Evolutionary conservation across 208 protist genomes (phyloP).

Genomic region (Leishmania major): DNA sequence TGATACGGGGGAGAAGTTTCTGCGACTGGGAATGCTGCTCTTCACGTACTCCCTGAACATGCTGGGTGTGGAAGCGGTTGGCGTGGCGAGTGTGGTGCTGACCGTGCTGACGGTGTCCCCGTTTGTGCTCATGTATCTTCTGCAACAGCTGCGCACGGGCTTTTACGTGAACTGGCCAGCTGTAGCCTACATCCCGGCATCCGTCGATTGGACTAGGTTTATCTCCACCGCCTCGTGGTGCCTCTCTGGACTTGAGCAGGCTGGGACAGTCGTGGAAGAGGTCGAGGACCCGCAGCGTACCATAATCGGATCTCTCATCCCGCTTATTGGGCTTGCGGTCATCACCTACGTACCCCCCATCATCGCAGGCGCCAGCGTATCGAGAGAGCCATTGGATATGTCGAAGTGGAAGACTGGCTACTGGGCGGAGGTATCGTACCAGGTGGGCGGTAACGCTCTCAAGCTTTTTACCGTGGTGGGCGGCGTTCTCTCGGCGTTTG

Average conservation of each 20-base stretch:
- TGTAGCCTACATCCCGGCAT: constrained; percentile 56
- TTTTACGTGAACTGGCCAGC: constrained; percentile 82
- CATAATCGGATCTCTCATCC: constrained; percentile 64
- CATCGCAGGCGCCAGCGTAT: constrained; percentile 63
- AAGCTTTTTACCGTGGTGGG: constrained; percentile 56
- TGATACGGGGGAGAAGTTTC: constrained; percentile 12
- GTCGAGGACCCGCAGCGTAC: constrained; percentile 64
- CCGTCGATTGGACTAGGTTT: constrained; percentile 71
- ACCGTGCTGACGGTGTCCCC: constrained; percentile 59
- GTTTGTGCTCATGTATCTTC: constrained; percentile 67
- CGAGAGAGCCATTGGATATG: constrained; percentile 47
- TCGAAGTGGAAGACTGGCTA: constrained; percentile 71
- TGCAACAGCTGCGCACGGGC: constrained; percentile 48
- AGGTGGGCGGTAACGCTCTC: constrained; percentile 50
- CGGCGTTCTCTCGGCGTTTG: constrained; percentile 70
- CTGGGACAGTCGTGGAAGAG: constrained; percentile 70
- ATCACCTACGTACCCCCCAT: constrained; percentile 80
- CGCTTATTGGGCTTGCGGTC: constrained; percentile 64
- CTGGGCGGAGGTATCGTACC: constrained; percentile 59
- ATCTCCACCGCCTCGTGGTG: constrained; percentile 85
- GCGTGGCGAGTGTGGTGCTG: constrained; percentile 57
- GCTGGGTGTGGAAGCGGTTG: constrained; percentile 66
- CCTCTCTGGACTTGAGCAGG: constrained; percentile 82
- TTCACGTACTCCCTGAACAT: constrained; percentile 70
- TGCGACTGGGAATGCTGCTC: constrained; percentile 56